Evolutionary conservation across 768 basidiomycete species (phyloP), one percentile per base, ranked within the genome.

Genomic region (Pleurotus pulmonarius): DNA sequence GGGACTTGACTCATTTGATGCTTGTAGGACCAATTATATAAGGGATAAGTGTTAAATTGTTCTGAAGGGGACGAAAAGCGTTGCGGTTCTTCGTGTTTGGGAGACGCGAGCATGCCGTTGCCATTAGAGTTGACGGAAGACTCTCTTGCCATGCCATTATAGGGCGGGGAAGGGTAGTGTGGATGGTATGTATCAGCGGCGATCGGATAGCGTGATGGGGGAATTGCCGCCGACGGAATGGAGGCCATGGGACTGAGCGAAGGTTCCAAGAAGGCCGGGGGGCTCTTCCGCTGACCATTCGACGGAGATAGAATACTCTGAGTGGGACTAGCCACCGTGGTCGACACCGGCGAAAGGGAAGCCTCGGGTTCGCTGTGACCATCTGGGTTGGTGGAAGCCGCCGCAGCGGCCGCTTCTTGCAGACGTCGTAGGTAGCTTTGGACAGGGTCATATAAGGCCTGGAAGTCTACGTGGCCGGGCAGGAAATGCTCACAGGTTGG

Each of bases 381-480:
- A 72, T 38, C 46, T 13, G 60, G 56, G 16, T 64, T 64, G 39
- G 70, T 75, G 20, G 74, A 71, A 5, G 74, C 73, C 26, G 81
- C 79, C 1, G 83, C 83, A 0, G 86, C 83, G 0, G 82, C 82
- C 1, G 88, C 87, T 69, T 91, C 90, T 71, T 92, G 90, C 24
- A 92, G 76, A 20, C 90, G 80, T 41, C 90, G 83, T 46, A 93
- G 73, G 68, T 92, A 93, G 56, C 88, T 92, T 60, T 24, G 41
- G 46, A 37, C 39, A 39, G 41, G 47, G 20, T 48, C 15, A 24
- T 47, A 47, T 55, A 63, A 57, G 60, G 49, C 3, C 56, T n/a
- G 34, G 34, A 43, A 51, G 6, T 8, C 40, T 46, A 25, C 24
- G 49, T 25, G 55, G 45, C 18, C 51, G 38, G 12, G 49, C 57